Conservation (phyloP, 495 filamentous ascomycete genomes). For the Aspergillus heteromorphus region DNA sequence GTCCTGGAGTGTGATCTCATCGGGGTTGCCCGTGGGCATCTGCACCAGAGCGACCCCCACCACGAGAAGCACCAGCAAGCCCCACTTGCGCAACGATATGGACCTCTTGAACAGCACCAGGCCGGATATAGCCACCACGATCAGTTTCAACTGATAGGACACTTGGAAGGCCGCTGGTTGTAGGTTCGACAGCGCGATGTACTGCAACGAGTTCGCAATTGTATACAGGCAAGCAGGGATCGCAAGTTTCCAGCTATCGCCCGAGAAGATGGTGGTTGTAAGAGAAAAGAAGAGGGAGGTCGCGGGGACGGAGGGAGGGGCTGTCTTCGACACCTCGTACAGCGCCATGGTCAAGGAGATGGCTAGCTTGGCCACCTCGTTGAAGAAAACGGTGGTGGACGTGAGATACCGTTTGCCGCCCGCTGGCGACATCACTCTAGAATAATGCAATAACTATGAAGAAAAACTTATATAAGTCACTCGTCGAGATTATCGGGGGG, state of each 20-base stretch:
- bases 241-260: conserved; percentile 95
- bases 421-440: conserved; percentile 78
- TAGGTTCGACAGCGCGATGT: conserved; percentile 84
- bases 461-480: conserved; percentile 14
- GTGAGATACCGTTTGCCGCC: conserved; percentile 83
- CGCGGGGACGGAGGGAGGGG: conserved; percentile 69
- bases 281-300: conserved; percentile 75
- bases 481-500: neutral
- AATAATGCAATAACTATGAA: conserved; percentile 80
- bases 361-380: conserved; percentile 85
- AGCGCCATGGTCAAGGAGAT: conserved; percentile 81
- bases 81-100: conserved; percentile 68
- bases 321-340: conserved; percentile 73
- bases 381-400: conserved; percentile 90
- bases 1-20: conserved; percentile 49
- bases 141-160: conserved; percentile 87
- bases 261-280: conserved; percentile 73
- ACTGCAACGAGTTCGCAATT: conserved; percentile 84
- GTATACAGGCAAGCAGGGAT: conserved; percentile 88
- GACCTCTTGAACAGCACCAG: conserved; percentile 66
- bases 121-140: conserved; percentile 86
- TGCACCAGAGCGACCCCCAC: conserved; percentile 84
- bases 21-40: conserved; percentile 53
- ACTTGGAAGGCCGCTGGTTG: conserved; percentile 90
- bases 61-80: conserved; percentile 71